A percentile compares a stretch with the other conserved stretches of the same genome.
Evolutionary conservation across 192 early-diverging fungal species (phyloP).

Genomic region (Chytriomyces sp.): DNA sequence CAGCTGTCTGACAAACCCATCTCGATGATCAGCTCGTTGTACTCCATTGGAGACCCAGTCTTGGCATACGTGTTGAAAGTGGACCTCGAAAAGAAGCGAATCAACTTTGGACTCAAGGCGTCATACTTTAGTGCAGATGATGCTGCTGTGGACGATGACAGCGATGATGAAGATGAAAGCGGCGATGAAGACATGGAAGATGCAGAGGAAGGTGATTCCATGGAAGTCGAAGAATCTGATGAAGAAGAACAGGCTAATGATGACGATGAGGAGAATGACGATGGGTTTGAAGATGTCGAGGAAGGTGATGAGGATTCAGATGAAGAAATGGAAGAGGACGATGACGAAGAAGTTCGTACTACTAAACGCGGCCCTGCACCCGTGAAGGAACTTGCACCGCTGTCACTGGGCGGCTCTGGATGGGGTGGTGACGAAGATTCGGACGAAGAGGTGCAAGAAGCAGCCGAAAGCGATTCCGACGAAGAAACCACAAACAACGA

Average conservation of each 20-base stretch:
- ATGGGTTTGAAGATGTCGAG: conserved; percentile 24
- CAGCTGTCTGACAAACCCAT: conserved; percentile 79
- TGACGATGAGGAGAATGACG: conserved; percentile 38
- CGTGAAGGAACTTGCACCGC: conserved; percentile 33
- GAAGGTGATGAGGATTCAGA: conserved; percentile 10
- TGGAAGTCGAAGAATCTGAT: conserved; percentile 53
- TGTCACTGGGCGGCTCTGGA: conserved; percentile 47
- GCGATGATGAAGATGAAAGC: conserved; percentile 51
- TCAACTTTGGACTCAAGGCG: conserved; percentile 82
- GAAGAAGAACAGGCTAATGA: conserved; percentile 28
- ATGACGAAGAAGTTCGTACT: conserved; percentile 7
- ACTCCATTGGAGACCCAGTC: conserved; percentile 82
- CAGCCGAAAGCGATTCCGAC: conserved; percentile 43
- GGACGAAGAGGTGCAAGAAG: conserved; percentile 51
- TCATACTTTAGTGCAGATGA: conserved; percentile 79
- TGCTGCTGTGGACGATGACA: conserved; percentile 43
- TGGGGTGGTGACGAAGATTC: conserved; percentile 45
- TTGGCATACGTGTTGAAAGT: conserved; percentile 80
- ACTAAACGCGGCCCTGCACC: neutral
- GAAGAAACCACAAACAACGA: conserved; percentile 50
- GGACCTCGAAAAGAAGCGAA: conserved; percentile 67
- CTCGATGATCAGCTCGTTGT: conserved; percentile 70
- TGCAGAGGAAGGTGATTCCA: conserved; percentile 34
- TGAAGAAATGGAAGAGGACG: conserved; percentile 21
- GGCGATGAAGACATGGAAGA: conserved; percentile 31